Base-by-base conservation (phyloP, 805 yeast genomes). In the Kodamaea restingae region DNA sequence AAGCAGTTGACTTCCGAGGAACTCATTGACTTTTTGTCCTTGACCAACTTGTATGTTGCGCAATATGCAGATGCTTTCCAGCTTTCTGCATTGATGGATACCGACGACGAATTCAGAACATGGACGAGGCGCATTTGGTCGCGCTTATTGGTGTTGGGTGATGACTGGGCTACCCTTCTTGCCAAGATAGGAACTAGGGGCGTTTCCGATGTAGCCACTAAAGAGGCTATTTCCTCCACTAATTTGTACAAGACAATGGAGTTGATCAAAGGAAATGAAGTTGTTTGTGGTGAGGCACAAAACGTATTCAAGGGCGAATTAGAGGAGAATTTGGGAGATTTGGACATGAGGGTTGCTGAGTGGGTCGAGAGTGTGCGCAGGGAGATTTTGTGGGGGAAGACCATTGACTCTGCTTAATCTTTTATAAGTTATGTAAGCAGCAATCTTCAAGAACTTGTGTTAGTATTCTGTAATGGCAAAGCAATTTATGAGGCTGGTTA, bases 21-120 rank as follows among this genome's bases (percentile, higher is more conserved):
- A 30, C 55, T 83, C 29, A 64, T 81, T 15, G 80, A 77, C 42
- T 52, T 75, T 30, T 70, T 73, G 49, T 76, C 80, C 3, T 52
- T 74, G 40, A 46, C 77, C 4, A 65, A 69, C 35, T 67, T 4
- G 6, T 44, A 46, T 2, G 49, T 27, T 38, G 22, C 35, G 33
- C 61, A 58, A 4, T 67, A 58, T 38, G 50, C 65, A 0, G 57
- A 62, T 42, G 81, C 87, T 0, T 61, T 83, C 39, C 73, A 71
- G 44, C 55, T 81, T 4, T 55, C 81, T 1, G 69, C 76, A 6
- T 55, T 72, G 34, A 53, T 60, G 8, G 42, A 49, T 4, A 59
- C 61, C 41, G 67, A 63, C 17, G 32, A 36, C 11, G 24, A 39
- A 6, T 59, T 47, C 37, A 51, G 47, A 29, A 44, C 47, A 20